A percentile compares a stretch with the other conserved stretches of the same genome.
phyloP scores from a whole-genome alignment of 116 monocot species.

The Cymodocea nodosa region DNA sequence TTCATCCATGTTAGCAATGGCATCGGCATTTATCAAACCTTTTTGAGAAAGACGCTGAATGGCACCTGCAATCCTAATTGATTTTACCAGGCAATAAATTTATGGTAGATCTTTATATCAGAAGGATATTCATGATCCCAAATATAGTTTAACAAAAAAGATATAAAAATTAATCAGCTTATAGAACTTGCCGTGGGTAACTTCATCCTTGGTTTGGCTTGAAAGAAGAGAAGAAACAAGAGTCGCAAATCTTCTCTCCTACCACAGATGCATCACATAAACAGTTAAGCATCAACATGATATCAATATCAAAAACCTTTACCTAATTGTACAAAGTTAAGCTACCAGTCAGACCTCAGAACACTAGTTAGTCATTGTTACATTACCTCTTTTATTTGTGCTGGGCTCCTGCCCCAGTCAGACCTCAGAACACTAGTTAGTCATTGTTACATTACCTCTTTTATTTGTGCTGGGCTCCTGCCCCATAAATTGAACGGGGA shows the following conservation, averaged over 20 bases:
- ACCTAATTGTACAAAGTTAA: no score
- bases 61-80: slow-evolving; percentile 50
- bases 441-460: no score
- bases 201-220: slow-evolving; percentile 91
- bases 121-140: neutral
- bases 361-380: no score
- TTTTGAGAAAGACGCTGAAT: slow-evolving; percentile 63
- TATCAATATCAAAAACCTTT: neutral
- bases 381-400: no score
- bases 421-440: no score
- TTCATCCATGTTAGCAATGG: slow-evolving; percentile 67
- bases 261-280: slow-evolving; percentile 4
- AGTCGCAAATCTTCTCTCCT: slow-evolving; percentile 94
- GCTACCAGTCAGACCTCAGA: no score
- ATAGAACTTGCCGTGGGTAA: slow-evolving; percentile 80
- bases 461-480: no score
- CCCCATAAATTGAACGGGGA: no score
- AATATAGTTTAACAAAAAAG: neutral
- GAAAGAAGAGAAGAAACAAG: slow-evolving; percentile 79
- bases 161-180: neutral
- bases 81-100: neutral
- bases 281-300: neutral
- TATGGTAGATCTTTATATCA: neutral
- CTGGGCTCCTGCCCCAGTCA: no score
- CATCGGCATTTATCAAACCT: slow-evolving; percentile 49